Base-by-base conservation (phyloP, 306 rosid species). In the Pterocarpus santalinus region DNA sequence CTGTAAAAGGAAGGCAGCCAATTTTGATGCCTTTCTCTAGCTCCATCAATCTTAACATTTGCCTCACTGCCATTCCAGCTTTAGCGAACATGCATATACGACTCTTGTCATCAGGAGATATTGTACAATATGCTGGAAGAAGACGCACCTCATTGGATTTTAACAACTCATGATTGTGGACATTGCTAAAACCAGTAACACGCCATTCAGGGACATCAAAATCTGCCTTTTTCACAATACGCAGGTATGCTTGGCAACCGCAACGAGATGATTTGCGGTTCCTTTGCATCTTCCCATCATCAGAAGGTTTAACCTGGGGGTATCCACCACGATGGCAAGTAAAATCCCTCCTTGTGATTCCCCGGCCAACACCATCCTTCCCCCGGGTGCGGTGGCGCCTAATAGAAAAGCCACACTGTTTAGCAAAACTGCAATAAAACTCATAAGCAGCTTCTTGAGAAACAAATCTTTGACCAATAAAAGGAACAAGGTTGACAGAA, bases 121-220 rank as follows among this genome's bases (percentile, higher is more conserved):
- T 89, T 49, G 92, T 82, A 80, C 95, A 89, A 38, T 86, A 88
- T 14, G 97, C 86, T 3, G 91, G 94, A 79, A 90, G 90, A 64
- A 86, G 89, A 41, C 86, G 82, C 41, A 90, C 86, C 86, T 94
- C 91, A 84, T 77, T 92, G 46, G 92, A 83, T 80, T 88, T 91
- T 76, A 90, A 68, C 70, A 91, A 76, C 84, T 94, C 97, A 1
- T 94, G 98, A 81, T 94, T 94, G 73, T 91, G 97, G 66, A 81
- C 53, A 74, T 94, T 90, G 86, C 97, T 89, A 76, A 94, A 94
- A 17, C 97, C 98, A n/a, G 95, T 91, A 63, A 94, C 86, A 49
- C 97, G 97, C 98, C 98, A 94, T 86, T 91, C 98, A 43, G 97
- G 94, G 65, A 91, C 92, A 75, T 94, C 98, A 88, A 89, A 90